These are phyloP conservation scores for Phytophthora fragariaefolia DNA, from an alignment of 352 stramenopile genomes.

Conservation along the genomic window DNA sequence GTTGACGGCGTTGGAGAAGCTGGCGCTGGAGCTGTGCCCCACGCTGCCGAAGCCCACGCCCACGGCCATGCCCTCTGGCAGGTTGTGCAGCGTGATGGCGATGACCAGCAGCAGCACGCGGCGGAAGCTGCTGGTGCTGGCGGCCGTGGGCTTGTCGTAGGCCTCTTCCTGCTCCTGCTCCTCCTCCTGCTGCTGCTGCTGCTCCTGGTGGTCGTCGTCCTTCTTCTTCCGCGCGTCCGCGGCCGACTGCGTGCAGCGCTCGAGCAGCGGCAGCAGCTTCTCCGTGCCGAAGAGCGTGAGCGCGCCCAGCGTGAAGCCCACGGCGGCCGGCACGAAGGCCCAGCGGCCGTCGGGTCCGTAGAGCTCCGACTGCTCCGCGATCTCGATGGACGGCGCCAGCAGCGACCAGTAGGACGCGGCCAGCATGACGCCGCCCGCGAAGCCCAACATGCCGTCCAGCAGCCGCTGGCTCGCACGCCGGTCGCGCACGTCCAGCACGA, in stretches of 20 bases:
- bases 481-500: constrained; percentile 83
- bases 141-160: constrained; percentile 24
- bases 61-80: constrained; percentile 90
- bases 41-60: constrained; percentile 91
- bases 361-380: constrained; percentile 79
- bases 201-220: constrained; percentile 47
- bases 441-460: constrained; percentile 87
- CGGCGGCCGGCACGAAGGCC: constrained; percentile 82
- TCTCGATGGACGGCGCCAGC: constrained; percentile 87
- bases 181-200: constrained; percentile 10
- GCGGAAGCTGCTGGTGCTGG: constrained; percentile 61
- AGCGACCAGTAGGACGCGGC: constrained; percentile 92
- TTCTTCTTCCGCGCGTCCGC: constrained; percentile 53
- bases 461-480: constrained; percentile 81
- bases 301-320: constrained; percentile 85
- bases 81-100: constrained; percentile 91
- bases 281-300: constrained; percentile 82
- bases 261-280: constrained; percentile 61
- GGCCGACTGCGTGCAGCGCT: constrained; percentile 53
- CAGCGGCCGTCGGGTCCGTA: constrained; percentile 77
- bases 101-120: constrained; percentile 89
- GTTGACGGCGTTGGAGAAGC: constrained; percentile 84
- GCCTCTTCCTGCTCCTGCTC: constrained; percentile 19
- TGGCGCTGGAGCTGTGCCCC: constrained; percentile 71
- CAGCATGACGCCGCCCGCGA: constrained; percentile 91